Evolutionary conservation across 495 filamentous ascomycete genomes (phyloP).

Genomic region (Aspergillus hancockii): DNA sequence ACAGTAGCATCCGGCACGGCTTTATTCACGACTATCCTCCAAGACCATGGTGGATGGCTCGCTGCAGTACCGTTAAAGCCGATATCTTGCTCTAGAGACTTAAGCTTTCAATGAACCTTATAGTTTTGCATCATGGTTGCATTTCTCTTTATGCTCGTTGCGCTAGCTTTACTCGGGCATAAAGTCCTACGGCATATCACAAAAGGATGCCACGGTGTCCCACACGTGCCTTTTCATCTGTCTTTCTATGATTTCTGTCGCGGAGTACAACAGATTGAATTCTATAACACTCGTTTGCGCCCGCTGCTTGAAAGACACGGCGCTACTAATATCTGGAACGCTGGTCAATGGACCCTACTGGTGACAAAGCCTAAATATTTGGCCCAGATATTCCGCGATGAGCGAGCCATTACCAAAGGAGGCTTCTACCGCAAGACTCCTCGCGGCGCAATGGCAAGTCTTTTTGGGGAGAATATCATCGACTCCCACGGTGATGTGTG

Average conservation of each 20-base stretch:
- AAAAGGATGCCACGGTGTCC: too few species aligned
- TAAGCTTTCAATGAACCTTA: too few species aligned
- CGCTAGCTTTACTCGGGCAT: too few species aligned
- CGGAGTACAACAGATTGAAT: neutral
- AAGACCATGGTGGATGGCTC: too few species aligned
- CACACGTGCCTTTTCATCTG: too few species aligned
- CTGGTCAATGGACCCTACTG: constrained; percentile 42
- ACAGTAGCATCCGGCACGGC: too few species aligned
- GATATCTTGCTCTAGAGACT: too few species aligned
- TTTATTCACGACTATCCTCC: too few species aligned
- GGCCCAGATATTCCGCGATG: constrained; percentile 47
- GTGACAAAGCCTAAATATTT: constrained; percentile 38
- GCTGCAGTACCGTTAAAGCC: too few species aligned
- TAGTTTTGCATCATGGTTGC: too few species aligned
- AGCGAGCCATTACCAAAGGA: constrained; percentile 43
- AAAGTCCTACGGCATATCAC: too few species aligned
- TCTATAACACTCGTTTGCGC: constrained; percentile 5
- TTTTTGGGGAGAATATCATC: constrained; percentile 43
- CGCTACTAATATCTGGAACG: constrained; percentile 47
- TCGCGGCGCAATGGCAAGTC: constrained; percentile 38
- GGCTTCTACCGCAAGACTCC: constrained; percentile 52
- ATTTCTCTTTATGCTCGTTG: too few species aligned
- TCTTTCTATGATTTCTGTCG: neutral
- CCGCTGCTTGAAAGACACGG: constrained; percentile 32
- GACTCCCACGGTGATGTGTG: constrained; percentile 35